Evolutionary conservation across 1,284 basidiomycete genomes (phyloP), one percentile per base, ranked within the genome.

Genomic region (Marasmius tenuissimus): DNA sequence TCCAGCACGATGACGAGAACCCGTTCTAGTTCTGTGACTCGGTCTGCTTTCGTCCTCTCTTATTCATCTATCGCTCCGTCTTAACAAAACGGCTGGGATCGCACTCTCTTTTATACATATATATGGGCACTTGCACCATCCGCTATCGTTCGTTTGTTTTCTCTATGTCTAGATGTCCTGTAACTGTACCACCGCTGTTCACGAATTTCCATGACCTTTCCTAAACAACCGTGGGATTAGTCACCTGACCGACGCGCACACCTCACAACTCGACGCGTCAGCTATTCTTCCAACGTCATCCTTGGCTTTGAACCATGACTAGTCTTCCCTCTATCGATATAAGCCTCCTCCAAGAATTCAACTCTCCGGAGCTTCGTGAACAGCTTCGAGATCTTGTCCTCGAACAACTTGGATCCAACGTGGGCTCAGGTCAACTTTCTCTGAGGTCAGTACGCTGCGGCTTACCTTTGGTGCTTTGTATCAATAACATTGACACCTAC

Each of bases 1-100:
- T 74, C 61, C 82, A 84, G 66, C 84, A 85, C 52, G 83, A 84
- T 66, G 85, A 85, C 51, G 81, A 84, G 67, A 90, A 88, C 65
- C 87, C 88, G 11, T 89, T 89, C 72, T 83, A 74, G 73, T 65
- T 16, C 45, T 18, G 38, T 47, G n/a, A 12, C 18, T 37, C 7
- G n/a, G 27, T 22, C 16, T 8, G 42, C 47, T 50, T 39, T 57
- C 27, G 27, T 47, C 6, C 58, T 22, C 34, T 54, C n/a, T 59
- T 40, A 51, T 58, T 33, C 34, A 55, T 59, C 11, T 54, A 54
- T 14, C 18, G 18, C 20, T 37, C 16, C 34, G 34, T 34, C 12
- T 33, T 8, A 37, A 27, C 27, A 4, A 27, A 27, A 27, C 27
- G 34, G 52, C 34, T 16, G 34, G 34, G 34, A 52, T 51, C 60